Evolutionary conservation across 306 rosid genomes (phyloP).

Genomic region (Lagenaria siceraria): DNA sequence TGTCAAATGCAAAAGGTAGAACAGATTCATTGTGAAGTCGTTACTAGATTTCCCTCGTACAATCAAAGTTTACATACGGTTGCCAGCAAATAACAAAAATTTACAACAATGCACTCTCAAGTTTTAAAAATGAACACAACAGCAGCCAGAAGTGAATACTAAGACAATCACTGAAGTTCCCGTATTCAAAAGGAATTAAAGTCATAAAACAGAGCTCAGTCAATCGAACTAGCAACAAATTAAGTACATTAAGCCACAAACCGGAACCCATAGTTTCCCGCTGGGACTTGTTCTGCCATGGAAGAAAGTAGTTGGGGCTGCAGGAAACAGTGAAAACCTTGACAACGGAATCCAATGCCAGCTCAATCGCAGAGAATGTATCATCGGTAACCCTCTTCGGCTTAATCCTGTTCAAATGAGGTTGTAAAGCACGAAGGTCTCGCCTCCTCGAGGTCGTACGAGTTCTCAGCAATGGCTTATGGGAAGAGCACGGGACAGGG

Average conservation of each 20-base stretch:
- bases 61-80: not conserved
- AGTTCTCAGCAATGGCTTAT: not conserved
- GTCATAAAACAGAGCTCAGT: not conserved
- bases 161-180: not conserved
- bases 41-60: not conserved
- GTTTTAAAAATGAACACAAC: not conserved
- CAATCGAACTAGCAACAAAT: not conserved
- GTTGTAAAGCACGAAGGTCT: conserved; percentile 8
- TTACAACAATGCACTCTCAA: not conserved
- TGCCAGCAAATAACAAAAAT: not conserved
- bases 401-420: not conserved
- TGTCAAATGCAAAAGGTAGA: not conserved
- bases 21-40: not conserved
- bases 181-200: not conserved
- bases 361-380: conserved; percentile 34
- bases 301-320: conserved; percentile 74
- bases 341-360: conserved; percentile 78
- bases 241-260: conserved; percentile 7
- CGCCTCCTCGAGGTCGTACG: not conserved
- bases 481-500: not conserved
- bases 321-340: conserved; percentile 75
- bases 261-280: conserved; percentile 87
- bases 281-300: conserved; percentile 97
- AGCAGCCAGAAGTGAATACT: not conserved
- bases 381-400: conserved; percentile 1